Conservation (phyloP, 2,329 filamentous ascomycete species). For the Trichoderma sp. region DNA sequence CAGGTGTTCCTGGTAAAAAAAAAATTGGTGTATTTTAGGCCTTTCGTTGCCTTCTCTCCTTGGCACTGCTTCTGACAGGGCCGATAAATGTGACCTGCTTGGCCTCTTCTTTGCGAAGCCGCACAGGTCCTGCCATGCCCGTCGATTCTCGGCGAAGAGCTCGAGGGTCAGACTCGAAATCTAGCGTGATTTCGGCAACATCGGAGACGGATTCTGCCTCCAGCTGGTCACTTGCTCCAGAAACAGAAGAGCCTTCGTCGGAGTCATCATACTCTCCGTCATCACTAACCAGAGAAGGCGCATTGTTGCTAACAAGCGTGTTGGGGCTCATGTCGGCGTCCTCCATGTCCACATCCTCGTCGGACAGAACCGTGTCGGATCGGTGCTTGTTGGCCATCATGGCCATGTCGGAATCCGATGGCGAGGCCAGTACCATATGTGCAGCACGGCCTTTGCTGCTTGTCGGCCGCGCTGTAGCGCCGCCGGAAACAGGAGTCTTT, state of each 20-base stretch:
- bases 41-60: constrained; percentile 32
- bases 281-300: constrained; percentile 75
- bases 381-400: constrained; percentile 24
- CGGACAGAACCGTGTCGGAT: constrained; percentile 30
- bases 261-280: constrained; percentile 76
- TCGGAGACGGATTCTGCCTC: constrained; percentile 60
- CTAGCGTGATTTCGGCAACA: constrained; percentile 59
- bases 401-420: constrained; percentile 27
- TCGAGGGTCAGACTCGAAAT: constrained; percentile 52
- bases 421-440: constrained; percentile 41
- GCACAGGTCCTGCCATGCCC: constrained; percentile 43
- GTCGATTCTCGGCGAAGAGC: constrained; percentile 44
- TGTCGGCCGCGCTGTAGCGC: constrained; percentile 45
- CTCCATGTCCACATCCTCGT: constrained; percentile 51
- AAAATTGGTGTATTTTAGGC: constrained; percentile 19
- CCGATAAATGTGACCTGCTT: constrained; percentile 57
- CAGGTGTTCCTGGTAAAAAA: background rate
- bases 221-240: constrained; percentile 54
- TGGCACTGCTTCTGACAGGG: constrained; percentile 44
- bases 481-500: constrained; percentile 44
- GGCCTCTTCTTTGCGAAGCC: constrained; percentile 52
- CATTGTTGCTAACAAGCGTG: constrained; percentile 69
- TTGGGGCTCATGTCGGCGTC: constrained; percentile 66
- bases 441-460: constrained; percentile 54
- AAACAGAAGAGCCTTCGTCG: constrained; percentile 59